Percentiles rank a stretch among this genome's conserved stretches.
These are phyloP conservation scores for Colletotrichum shisoi DNA, from an alignment of 2,329 filamentous ascomycete species.

Conservation along the genomic window DNA sequence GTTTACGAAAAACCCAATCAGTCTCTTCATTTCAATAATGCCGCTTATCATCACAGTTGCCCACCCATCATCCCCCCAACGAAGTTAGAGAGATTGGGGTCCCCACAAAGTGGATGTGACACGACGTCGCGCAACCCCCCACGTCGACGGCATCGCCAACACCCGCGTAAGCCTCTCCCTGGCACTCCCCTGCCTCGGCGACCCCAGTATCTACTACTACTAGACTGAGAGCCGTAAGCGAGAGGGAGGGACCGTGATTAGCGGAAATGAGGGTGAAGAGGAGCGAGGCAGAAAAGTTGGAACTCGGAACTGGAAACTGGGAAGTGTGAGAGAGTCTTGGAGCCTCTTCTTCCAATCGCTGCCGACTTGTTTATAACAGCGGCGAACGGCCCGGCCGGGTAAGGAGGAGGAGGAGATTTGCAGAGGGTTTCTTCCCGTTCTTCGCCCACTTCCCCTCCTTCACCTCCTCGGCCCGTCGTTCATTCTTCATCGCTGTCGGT, in stretches of 20 bases:
- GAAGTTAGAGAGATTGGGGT: slow-evolving; percentile 27
- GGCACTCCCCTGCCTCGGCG: slow-evolving; percentile 2
- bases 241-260: slow-evolving; percentile 22
- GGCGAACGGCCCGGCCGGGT: slow-evolving; percentile 19
- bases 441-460: no score
- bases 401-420: no score
- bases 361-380: slow-evolving; percentile 25
- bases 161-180: slow-evolving; percentile 2
- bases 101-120: slow-evolving; percentile 37
- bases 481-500: slow-evolving; percentile 14
- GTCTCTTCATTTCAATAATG: slow-evolving; percentile 30
- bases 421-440: slow-evolving; percentile 2
- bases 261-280: slow-evolving; percentile 3
- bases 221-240: slow-evolving; percentile 29
- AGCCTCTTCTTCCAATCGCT: neutral
- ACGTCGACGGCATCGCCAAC: slow-evolving; percentile 18
- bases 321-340: neutral
- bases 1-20: slow-evolving; percentile 22
- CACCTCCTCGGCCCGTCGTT: slow-evolving; percentile 32
- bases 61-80: slow-evolving; percentile 1
- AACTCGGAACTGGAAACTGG: neutral
- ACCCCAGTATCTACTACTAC: slow-evolving; percentile 23
- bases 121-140: slow-evolving; percentile 29
- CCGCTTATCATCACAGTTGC: slow-evolving; percentile 30
- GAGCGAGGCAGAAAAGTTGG: slow-evolving; percentile 1